phyloP scores from a whole-genome alignment of 257 asterid species.

The Ligustrum vulgare region DNA sequence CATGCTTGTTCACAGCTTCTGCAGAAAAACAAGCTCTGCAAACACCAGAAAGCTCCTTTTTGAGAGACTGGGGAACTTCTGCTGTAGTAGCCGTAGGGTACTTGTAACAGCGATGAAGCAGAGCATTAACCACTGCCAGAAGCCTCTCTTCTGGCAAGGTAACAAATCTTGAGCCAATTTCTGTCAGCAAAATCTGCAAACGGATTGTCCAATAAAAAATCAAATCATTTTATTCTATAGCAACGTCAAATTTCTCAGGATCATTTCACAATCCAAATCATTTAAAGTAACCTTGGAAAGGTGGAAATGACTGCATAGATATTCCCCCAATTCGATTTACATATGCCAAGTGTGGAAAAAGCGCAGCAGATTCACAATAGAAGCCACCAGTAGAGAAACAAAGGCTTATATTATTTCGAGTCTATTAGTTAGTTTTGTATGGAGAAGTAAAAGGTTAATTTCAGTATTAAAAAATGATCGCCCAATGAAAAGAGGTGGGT shows the following conservation, averaged over 20 bases:
- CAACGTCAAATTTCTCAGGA: conserved; percentile 13
- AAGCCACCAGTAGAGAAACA: background rate
- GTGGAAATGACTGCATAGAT: background rate
- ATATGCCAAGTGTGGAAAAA: background rate
- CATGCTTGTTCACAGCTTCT: conserved; percentile 98
- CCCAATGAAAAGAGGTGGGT: background rate
- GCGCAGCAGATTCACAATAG: background rate
- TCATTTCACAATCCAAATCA: conserved; percentile 6
- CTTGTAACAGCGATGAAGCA: conserved; percentile 99
- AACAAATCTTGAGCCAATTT: conserved; percentile 96
- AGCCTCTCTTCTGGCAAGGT: conserved; percentile 98
- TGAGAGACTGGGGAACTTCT: conserved; percentile 96
- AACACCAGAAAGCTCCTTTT: conserved; percentile 99
- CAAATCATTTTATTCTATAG: conserved; percentile 6
- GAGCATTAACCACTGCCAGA: conserved; percentile 95
- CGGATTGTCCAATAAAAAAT: conserved; percentile 11
- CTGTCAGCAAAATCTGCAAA: conserved; percentile 85
- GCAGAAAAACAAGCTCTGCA: conserved; percentile 99
- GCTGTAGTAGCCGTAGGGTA: conserved; percentile 99
- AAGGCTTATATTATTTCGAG: background rate
- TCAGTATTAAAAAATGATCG: background rate
- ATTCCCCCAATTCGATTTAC: background rate
- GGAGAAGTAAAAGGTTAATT: background rate
- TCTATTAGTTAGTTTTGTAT: background rate
- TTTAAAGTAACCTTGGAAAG: background rate